A percentile compares a stretch with the other conserved stretches of the same genome.
Conservation (phyloP, 306 rosid genomes). For the Cucurbita maxima region DNA sequence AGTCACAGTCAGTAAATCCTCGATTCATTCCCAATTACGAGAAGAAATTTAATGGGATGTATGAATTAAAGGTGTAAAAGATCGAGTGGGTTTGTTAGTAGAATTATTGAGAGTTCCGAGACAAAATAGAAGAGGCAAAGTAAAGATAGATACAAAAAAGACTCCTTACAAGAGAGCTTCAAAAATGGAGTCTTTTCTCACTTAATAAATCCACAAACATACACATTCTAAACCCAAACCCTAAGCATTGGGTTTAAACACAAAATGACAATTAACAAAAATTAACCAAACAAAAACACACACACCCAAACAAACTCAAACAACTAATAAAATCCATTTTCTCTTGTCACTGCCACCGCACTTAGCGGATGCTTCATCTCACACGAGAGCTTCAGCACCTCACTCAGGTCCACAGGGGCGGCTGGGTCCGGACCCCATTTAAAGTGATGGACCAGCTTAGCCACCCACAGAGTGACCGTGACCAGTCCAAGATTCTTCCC, state of each 20-base stretch:
- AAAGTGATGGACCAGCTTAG: conserved; percentile 24
- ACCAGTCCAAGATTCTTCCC: conserved; percentile 38
- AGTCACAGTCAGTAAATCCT: too few relatives aligned
- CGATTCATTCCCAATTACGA: too few relatives aligned
- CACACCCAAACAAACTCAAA: not conserved
- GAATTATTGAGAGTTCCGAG: too few relatives aligned
- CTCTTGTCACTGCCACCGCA: conserved; percentile 7
- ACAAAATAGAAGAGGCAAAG: not conserved
- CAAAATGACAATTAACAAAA: not conserved
- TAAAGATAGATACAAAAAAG: not conserved
- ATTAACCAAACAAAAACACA: not conserved
- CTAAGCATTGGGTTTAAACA: not conserved
- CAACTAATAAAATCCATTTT: not conserved
- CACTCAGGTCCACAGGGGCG: conserved; percentile 25
- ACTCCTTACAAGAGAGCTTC: not conserved
- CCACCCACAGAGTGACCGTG: conserved; percentile 34
- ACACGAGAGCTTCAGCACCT: conserved; percentile 36
- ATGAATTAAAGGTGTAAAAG: too few relatives aligned
- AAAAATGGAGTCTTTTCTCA: not conserved
- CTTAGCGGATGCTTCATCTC: conserved; percentile 37
- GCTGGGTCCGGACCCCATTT: conserved; percentile 18
- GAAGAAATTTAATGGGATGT: too few relatives aligned
- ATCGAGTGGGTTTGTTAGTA: too few relatives aligned
- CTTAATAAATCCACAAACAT: not conserved
- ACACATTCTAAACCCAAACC: not conserved